phyloP scores from a whole-genome alignment of 106 monocot genomes.

The Apostasia ramifera region DNA sequence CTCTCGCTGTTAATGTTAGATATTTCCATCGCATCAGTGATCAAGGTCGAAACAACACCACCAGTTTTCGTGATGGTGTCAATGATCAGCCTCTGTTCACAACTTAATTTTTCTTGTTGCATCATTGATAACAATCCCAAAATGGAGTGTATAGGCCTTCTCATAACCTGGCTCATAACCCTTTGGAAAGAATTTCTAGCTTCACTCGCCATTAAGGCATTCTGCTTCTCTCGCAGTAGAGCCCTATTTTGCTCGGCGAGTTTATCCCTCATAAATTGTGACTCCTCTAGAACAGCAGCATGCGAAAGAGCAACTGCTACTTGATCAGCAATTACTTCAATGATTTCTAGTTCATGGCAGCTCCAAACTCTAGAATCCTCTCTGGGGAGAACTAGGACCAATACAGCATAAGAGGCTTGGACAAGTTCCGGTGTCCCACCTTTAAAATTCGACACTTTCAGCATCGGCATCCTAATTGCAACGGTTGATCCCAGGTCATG shows the following conservation, averaged over 20 bases:
- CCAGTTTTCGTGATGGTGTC: conserved; percentile 36
- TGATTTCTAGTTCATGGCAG: conserved; percentile 48
- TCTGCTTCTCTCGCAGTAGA: conserved; percentile 39
- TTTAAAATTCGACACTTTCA: conserved; percentile 56
- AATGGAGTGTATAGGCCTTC: conserved; percentile 60
- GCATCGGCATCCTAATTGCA: conserved; percentile 68
- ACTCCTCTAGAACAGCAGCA: conserved; percentile 67
- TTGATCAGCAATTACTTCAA: conserved; percentile 69
- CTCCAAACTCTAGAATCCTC: conserved; percentile 44
- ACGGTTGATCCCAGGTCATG: conserved; percentile 33
- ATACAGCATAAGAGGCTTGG: conserved; percentile 47
- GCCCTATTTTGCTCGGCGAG: conserved; percentile 45
- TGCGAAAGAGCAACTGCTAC: conserved; percentile 74
- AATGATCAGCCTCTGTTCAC: conserved; percentile 42
- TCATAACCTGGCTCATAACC: conserved; percentile 59
- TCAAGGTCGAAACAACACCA: conserved; percentile 37
- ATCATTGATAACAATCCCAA: conserved; percentile 47
- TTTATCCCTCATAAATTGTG: conserved; percentile 57
- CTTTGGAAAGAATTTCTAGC: conserved; percentile 53
- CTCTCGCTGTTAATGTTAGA: conserved; percentile 20
- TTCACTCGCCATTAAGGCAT: conserved; percentile 49
- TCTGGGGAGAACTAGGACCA: conserved; percentile 54
- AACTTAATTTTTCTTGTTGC: conserved; percentile 42
- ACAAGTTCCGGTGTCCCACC: conserved; percentile 48
- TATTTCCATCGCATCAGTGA: conserved; percentile 51